Conservation (phyloP, 352 stramenopile species). For the Phytophthora pluvialis region DNA sequence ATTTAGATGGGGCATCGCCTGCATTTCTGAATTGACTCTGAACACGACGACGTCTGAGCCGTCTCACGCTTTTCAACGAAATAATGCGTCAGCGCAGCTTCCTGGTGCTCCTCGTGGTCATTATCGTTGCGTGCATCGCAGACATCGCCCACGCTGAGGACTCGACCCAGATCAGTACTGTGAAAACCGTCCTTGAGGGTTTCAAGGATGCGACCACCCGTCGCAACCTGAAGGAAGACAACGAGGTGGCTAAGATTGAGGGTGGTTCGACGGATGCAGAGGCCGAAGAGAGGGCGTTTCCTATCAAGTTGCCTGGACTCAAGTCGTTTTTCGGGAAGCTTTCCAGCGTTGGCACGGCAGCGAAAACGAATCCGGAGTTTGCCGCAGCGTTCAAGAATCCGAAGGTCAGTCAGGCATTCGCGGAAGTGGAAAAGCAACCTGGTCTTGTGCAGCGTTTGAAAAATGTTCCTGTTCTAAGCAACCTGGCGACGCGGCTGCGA, state of each 20-base stretch:
- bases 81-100: background rate
- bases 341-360: background rate
- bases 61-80: background rate
- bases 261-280: background rate
- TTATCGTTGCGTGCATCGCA: background rate
- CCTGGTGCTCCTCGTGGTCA: background rate
- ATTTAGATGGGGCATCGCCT: background rate
- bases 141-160: background rate
- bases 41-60: background rate
- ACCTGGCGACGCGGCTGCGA: background rate
- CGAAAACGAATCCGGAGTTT: background rate
- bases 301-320: background rate
- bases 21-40: background rate
- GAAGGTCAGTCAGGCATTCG: background rate
- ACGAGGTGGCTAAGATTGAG: background rate
- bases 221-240: background rate
- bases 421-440: background rate
- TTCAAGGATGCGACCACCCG: background rate
- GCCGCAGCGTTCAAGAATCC: background rate
- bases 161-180: background rate
- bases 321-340: background rate
- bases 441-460: background rate
- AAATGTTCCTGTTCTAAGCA: background rate
- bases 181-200: background rate
- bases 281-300: constrained; percentile 1